Percentiles rank a stretch among this genome's conserved stretches.
Conservation (phyloP, 108 stramenopile species). For the Nitzschia palea region DNA sequence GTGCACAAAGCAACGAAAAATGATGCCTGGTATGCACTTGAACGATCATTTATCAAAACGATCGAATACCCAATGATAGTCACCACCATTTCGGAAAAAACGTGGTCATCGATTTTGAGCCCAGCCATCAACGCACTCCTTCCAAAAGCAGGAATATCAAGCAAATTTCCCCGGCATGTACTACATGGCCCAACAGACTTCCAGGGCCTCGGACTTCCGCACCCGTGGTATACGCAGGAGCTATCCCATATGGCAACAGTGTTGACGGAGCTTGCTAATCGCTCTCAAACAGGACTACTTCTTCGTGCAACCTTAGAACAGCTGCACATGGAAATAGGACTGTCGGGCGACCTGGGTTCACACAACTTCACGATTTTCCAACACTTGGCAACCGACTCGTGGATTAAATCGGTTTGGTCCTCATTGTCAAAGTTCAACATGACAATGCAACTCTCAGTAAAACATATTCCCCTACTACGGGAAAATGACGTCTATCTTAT, state of each 20-base stretch:
- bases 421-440: neutral
- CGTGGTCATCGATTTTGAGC: neutral
- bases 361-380: neutral
- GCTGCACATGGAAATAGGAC: neutral
- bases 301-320: neutral
- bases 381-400: neutral
- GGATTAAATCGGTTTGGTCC: neutral
- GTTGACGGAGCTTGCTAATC: neutral
- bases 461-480: neutral
- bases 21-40: neutral
- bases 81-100: neutral
- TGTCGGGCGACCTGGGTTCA: neutral
- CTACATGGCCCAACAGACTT: neutral
- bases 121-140: neutral
- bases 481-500: neutral
- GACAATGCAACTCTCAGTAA: neutral
- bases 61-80: neutral
- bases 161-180: neutral
- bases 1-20: neutral
- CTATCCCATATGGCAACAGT: neutral
- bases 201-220: neutral
- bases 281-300: neutral
- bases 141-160: neutral
- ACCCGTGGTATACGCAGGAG: slow-evolving; percentile 1
- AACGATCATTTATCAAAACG: neutral